phyloP scores from a whole-genome alignment of 805 yeast genomes.

The Millerozyma acaciae region DNA sequence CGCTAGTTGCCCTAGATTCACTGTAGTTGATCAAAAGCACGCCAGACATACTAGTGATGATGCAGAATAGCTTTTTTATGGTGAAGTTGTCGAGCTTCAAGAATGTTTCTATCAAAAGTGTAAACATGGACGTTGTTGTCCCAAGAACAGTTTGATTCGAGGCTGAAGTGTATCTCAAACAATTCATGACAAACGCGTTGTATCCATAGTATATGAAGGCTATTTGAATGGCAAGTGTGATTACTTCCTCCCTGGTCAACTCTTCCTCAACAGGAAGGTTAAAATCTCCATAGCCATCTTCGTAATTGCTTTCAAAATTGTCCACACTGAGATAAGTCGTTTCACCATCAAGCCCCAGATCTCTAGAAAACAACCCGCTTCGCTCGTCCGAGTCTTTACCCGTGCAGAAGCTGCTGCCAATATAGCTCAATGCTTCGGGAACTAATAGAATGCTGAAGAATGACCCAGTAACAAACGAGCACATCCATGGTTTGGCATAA shows the following conservation, averaged over 20 bases:
- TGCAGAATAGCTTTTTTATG: slow-evolving; percentile 39
- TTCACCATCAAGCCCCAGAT: neutral
- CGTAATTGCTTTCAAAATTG: no score
- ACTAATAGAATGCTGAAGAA: slow-evolving; percentile 44
- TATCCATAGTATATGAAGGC: slow-evolving; percentile 40
- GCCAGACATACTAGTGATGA: slow-evolving; percentile 43
- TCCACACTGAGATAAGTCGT: neutral
- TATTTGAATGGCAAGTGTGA: slow-evolving; percentile 34
- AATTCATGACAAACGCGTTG: slow-evolving; percentile 38
- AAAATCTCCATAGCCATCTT: slow-evolving; percentile 6
- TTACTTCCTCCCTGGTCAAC: slow-evolving; percentile 28
- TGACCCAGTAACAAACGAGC: slow-evolving; percentile 46
- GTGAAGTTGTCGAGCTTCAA: slow-evolving; percentile 42
- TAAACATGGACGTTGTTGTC: slow-evolving; percentile 49
- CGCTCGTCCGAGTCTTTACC: neutral
- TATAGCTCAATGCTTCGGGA: slow-evolving; percentile 23
- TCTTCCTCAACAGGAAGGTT: no score
- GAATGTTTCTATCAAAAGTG: slow-evolving; percentile 41
- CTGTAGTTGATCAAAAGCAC: slow-evolving; percentile 43
- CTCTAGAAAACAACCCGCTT: neutral
- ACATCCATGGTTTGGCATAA: slow-evolving; percentile 46
- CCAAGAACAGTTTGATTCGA: slow-evolving; percentile 50
- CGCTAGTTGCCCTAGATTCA: slow-evolving; percentile 17
- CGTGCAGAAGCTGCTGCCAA: slow-evolving; percentile 1
- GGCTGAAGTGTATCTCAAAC: slow-evolving; percentile 48